Conservation (phyloP, 2,329 filamentous ascomycete genomes). For the Orbilia quercus region DNA sequence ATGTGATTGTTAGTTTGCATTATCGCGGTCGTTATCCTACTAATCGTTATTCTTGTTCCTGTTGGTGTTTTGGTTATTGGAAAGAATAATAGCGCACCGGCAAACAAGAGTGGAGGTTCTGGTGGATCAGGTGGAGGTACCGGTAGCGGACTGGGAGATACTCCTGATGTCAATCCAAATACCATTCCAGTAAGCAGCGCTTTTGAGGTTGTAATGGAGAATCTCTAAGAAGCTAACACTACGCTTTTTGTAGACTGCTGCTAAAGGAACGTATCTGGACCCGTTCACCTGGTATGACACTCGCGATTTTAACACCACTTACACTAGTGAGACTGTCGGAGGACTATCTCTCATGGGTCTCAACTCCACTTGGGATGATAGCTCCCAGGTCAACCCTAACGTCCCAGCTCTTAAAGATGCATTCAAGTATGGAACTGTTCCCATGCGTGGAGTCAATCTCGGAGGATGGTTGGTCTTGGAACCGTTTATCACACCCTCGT, state of each 20-base stretch:
- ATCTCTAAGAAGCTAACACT: slow-evolving; percentile 34
- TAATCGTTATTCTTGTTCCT: slow-evolving; percentile 66
- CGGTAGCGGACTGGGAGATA: slow-evolving; percentile 62
- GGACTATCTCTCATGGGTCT: slow-evolving; percentile 92
- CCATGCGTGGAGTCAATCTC: slow-evolving; percentile 89
- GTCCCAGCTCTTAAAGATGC: slow-evolving; percentile 82
- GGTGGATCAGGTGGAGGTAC: slow-evolving; percentile 58
- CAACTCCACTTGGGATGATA: slow-evolving; percentile 86
- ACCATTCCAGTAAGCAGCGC: slow-evolving; percentile 65
- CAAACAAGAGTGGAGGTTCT: slow-evolving; percentile 57
- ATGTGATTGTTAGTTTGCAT: slow-evolving; percentile 61
- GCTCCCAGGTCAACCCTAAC: slow-evolving; percentile 77
- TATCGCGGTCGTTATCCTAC: slow-evolving; percentile 62
- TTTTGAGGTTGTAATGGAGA: background rate
- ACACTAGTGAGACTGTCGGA: slow-evolving; percentile 84
- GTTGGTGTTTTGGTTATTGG: slow-evolving; percentile 65
- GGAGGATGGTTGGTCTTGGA: slow-evolving; percentile 95
- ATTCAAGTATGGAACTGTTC: slow-evolving; percentile 78
- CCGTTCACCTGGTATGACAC: slow-evolving; percentile 94
- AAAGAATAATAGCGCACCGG: slow-evolving; percentile 63
- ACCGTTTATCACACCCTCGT: slow-evolving; percentile 92
- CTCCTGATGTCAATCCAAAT: slow-evolving; percentile 64
- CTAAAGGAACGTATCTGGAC: slow-evolving; percentile 78
- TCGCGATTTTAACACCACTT: slow-evolving; percentile 91
- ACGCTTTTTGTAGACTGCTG: slow-evolving; percentile 51